Percentiles rank a stretch among this genome's conserved stretches.
Conservation (phyloP, 305 asterid genomes). For the Rubia balearica region DNA sequence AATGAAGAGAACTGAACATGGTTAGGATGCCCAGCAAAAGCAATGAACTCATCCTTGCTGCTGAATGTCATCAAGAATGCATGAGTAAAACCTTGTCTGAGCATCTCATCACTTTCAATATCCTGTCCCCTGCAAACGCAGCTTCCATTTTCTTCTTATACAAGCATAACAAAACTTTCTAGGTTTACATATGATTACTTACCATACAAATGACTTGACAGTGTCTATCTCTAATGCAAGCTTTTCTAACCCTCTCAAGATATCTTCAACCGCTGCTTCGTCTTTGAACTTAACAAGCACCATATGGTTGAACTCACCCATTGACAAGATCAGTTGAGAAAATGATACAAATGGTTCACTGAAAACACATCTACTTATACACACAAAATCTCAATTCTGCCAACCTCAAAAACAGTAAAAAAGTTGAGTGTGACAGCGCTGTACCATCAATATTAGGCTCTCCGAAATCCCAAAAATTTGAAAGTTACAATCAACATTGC, state of each 20-base stretch:
- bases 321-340: not conserved
- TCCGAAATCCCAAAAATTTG: not conserved
- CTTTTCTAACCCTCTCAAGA: slow-evolving; percentile 63
- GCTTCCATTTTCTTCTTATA: not conserved
- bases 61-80: slow-evolving; percentile 77
- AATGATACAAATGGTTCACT: slow-evolving; percentile 19
- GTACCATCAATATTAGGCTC: not conserved
- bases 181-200: no score
- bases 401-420: slow-evolving; percentile 17
- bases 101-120: slow-evolving; percentile 66
- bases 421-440: not conserved
- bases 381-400: slow-evolving; percentile 13
- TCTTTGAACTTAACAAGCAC: slow-evolving; percentile 85
- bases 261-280: slow-evolving; percentile 50
- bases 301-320: slow-evolving; percentile 63
- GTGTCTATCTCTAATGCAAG: slow-evolving; percentile 59
- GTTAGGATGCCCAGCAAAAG: slow-evolving; percentile 54
- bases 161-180: not conserved
- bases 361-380: slow-evolving; percentile 23
- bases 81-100: slow-evolving; percentile 81
- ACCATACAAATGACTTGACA: slow-evolving; percentile 91
- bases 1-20: slow-evolving; percentile 59
- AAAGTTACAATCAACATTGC: not conserved
- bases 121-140: slow-evolving; percentile 64
- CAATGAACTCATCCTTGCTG: slow-evolving; percentile 62